Base-by-base conservation (phyloP, 352 stramenopile genomes). In the Aphanomyces euteiches region DNA sequence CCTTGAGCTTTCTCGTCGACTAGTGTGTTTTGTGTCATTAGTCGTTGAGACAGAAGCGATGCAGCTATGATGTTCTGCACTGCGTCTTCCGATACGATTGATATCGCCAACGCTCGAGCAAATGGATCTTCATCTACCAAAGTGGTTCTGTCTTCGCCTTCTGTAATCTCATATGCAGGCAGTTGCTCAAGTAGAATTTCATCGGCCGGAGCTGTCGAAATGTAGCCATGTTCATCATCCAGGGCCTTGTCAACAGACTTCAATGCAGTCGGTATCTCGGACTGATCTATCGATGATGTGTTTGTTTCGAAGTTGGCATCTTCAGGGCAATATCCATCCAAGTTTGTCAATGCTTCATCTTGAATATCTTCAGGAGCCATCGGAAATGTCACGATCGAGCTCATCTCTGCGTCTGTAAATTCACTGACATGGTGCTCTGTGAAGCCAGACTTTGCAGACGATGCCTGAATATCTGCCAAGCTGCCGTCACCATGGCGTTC, bases 81-180 rank as follows among this genome's bases (percentile, higher is more conserved):
- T 5, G 56, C 17, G 8, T 10, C 13, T 64, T 45, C 56, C 8
- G 56, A 34, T 4, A 64, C 56, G 12, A 38, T 17, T n/a, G 28
- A n/a, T 21, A 64, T 64, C 0, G 36, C 56, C 21, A 66, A 21
- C 17, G 57, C 57, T 13, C 17, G 57, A 39, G 57, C 57, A 66
- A 66, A 66, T 34, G 57, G 57, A 21, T 66, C 57, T 38, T 66
- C 57, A 0, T 63, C 56, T 45, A 13, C 19, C 19, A 5, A 39
- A 12, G 12, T 34, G 38, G 10, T 59, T 36, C 17, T n/a, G n/a
- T 34, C 12, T 13, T 10, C 4, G 50, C 36, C 17, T 28, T 28
- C 28, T 2, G 50, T 15, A 36, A 5, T 28, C 19, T 59, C n/a
- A 59, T 50, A 3, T n/a, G 43, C 17, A 12, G 43, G 43, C 17